Evolutionary conservation across 2,329 filamentous ascomycete genomes (phyloP), one percentile per base, ranked within the genome.

Genomic region (Colletotrichum cuscutae): DNA sequence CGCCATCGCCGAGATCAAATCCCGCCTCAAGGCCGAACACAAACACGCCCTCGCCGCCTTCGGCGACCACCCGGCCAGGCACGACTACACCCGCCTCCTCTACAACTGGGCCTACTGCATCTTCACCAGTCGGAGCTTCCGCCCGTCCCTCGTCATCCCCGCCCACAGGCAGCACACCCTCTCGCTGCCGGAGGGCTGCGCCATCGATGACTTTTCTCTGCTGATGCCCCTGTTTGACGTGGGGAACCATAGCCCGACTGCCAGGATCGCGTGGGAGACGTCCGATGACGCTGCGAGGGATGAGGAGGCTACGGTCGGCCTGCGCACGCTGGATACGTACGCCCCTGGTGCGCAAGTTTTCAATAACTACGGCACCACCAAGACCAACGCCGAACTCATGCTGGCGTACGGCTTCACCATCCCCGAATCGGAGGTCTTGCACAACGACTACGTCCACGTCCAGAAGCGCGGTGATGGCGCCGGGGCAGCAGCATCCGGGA

Each of bases 211-310:
- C 76, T 92, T 93, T 71, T 92, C 92, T 1, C 86, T 94, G 8
- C 84, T 95, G 5, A 84, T 94, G 42, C 93, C 93, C 1, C 84
- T 94, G 4, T 88, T 94, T 69, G 93, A 95, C 78, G 86, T 95
- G 32, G 90, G 89, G 12, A 95, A 95, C 77, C 93, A 95, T 78
- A 88, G 89, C 64, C 91, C 91, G 60, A 82, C 87, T 24, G 87
- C 90, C 0, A 82, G 86, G 54, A 87, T 91, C 1, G 81, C 85
- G 54, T 95, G 93, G 93, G 84, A 87, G 42, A 49, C 42, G 42
- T 49, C 42, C 19, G 19, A 11, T 19, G 42, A 49, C 2, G 42
- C 42, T 28, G 80, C 86, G 26, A 54, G 15, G n/a, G 81, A 86
- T 12, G 77, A 82, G 8, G 72, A 82, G 8, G 73, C 76, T 4